phyloP scores from a whole-genome alignment of 176 grass and related monocot species.

The Metroxylon sagu region DNA sequence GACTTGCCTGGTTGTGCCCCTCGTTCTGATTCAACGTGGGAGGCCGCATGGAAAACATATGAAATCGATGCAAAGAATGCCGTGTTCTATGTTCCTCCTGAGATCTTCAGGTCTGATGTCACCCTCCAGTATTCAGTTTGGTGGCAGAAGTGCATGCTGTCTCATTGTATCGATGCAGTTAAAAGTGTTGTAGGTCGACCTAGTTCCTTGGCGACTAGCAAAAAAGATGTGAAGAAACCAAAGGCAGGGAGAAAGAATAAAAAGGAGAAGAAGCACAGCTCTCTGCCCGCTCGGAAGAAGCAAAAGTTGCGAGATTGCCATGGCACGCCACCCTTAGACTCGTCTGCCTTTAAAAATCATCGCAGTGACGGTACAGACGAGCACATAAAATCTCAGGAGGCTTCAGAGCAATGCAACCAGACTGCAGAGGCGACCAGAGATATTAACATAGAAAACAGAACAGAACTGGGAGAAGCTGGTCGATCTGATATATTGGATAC shows the following conservation, averaged over 20 bases:
- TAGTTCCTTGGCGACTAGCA: slow-evolving; percentile 12
- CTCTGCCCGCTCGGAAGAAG: slow-evolving; percentile 48
- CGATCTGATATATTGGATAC: not conserved
- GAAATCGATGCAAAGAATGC: slow-evolving; percentile 53
- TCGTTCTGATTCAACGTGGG: slow-evolving; percentile 46
- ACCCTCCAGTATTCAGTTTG: slow-evolving; percentile 44
- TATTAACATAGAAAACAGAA: slow-evolving; percentile 10
- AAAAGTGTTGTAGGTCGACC: slow-evolving; percentile 12
- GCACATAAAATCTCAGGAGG: slow-evolving; percentile 3
- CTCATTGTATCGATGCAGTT: slow-evolving; percentile 11
- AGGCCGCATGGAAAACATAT: slow-evolving; percentile 56
- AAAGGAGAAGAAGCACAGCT: slow-evolving; percentile 45
- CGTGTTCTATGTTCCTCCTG: slow-evolving; percentile 54
- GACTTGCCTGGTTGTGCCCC: slow-evolving; percentile 53
- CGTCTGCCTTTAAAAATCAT: slow-evolving; percentile 21
- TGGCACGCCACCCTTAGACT: slow-evolving; percentile 45
- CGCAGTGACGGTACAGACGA: slow-evolving; percentile 18
- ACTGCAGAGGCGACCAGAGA: too few relatives aligned
- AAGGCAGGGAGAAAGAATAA: slow-evolving; percentile 44
- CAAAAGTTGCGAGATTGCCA: slow-evolving; percentile 76
- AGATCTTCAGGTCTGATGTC: slow-evolving; percentile 35
- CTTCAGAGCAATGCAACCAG: not conserved
- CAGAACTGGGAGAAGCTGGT: not conserved
- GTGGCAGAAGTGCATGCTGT: slow-evolving; percentile 55
- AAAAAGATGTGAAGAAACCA: slow-evolving; percentile 37